Base-by-base conservation (phyloP, 2,329 filamentous ascomycete species). In the Apiospora pterosperma region DNA sequence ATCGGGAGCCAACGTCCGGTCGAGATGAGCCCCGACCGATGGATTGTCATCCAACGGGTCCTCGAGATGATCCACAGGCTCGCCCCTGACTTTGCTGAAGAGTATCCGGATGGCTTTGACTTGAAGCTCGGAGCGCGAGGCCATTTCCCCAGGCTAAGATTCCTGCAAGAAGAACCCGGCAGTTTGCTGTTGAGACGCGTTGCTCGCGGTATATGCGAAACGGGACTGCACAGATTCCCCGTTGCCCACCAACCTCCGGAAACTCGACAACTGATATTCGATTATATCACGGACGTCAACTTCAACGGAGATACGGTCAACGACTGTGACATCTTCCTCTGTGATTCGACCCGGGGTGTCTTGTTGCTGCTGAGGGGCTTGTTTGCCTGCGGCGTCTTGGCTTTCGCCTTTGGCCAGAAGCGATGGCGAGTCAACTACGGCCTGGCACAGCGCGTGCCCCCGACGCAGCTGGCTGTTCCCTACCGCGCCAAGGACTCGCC, bases 401-500 rank as follows among this genome's bases (percentile, higher is more conserved):
- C 60, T 21, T 48, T 42, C 28, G 38, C 31, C 36, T 34, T 62
- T 31, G 41, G 41, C 21, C 38, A 42, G 25, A 62, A 62, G 60
- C 60, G 60, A n/a, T 62, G 60, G 60, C 60, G 60, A n/a, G 60
- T 62, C n/a, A 62, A 62, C 16, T 62, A 62, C 38, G 60, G 60
- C 12, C 23, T 25, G 25, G 60, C 14, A 77, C 88, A 1, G 0
- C 73, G 85, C 2, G 67, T 68, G 0, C 82, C 80, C 0, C 59
- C 64, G 0, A 85, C 82, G 0, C 77, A 72, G 61, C 78, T 90
- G 0, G 84, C 84, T 0, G 85, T 91, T 0, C 88, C 87, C 0
- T 91, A 83, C 67, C 78, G 79, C 10, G 86, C 86, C 0, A 90
- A 90, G 63, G 87, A 88, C 61, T 81, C 69, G 3, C 88, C 87